Percentiles rank a stretch among this genome's conserved stretches.
phyloP scores from a whole-genome alignment of 176 grass and related monocot species.

The Areca catechu region DNA sequence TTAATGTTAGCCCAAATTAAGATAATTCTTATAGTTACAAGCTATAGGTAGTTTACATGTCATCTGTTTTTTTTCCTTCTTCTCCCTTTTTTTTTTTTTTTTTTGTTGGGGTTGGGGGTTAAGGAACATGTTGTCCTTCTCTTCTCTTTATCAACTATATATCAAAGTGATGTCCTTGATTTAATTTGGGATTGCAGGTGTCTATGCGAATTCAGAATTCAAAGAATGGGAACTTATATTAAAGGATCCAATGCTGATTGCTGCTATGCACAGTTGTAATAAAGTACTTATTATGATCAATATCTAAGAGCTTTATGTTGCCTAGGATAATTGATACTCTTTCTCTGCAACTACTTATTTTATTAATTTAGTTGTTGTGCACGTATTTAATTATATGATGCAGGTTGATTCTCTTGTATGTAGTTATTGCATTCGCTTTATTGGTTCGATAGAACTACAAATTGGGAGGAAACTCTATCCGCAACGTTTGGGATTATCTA shows the following conservation, averaged over 20 bases:
- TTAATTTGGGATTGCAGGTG: slow-evolving; percentile 50
- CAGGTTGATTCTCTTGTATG: slow-evolving; percentile 87
- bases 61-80: no score
- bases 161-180: background rate
- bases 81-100: background rate
- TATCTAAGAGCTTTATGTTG: no score
- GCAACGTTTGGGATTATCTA: slow-evolving; percentile 62
- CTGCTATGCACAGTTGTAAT: slow-evolving; percentile 76
- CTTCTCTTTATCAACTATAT: background rate
- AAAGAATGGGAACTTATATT: slow-evolving; percentile 68
- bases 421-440: slow-evolving; percentile 80
- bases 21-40: no score
- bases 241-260: slow-evolving; percentile 74
- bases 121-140: background rate
- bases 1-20: no score
- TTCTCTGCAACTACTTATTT: no score
- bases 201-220: slow-evolving; percentile 63
- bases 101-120: background rate
- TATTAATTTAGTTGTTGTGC: no score
- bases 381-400: background rate
- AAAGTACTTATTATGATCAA: slow-evolving; percentile 37
- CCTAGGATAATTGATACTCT: no score
- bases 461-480: slow-evolving; percentile 79
- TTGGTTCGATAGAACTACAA: slow-evolving; percentile 88
- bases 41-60: no score